A percentile compares a stretch with the other conserved stretches of the same genome.
phyloP scores from a whole-genome alignment of 208 protist species.

The Naegleria fowleri region DNA sequence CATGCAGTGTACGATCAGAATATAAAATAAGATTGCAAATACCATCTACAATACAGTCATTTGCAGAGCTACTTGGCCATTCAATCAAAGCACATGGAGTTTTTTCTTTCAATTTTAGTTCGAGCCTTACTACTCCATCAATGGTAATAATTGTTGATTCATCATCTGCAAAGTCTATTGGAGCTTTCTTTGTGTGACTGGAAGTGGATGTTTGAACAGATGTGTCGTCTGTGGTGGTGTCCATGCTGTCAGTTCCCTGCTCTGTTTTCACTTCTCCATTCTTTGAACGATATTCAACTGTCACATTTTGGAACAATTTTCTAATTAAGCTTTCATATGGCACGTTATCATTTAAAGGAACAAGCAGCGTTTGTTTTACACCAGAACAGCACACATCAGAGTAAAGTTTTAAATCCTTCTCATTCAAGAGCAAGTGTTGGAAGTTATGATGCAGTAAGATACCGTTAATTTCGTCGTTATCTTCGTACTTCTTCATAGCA shows the following conservation, averaged over 20 bases:
- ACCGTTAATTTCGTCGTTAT: slow-evolving; percentile 61
- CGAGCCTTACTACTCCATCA: background rate
- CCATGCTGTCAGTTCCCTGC: background rate
- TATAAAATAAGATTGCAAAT: slow-evolving; percentile 8
- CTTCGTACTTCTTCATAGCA: slow-evolving; percentile 53
- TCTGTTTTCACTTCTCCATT: background rate
- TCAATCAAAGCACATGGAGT: background rate
- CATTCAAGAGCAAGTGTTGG: slow-evolving; percentile 68
- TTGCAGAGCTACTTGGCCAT: background rate
- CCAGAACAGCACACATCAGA: slow-evolving; percentile 66
- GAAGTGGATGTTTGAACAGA: too few relatives aligned
- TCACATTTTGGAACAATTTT: background rate
- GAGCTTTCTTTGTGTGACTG: background rate
- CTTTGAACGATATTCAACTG: background rate
- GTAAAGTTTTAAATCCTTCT: slow-evolving; percentile 70
- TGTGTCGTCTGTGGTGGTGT: background rate
- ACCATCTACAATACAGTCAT: slow-evolving; percentile 1
- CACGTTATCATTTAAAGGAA: slow-evolving; percentile 53
- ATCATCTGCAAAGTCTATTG: background rate
- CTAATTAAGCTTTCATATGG: background rate
- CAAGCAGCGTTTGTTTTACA: slow-evolving; percentile 70
- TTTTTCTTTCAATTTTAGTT: background rate
- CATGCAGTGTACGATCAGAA: background rate
- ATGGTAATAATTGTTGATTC: background rate
- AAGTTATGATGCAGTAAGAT: slow-evolving; percentile 75